Evolutionary conservation across 345 rosid genomes (phyloP), one percentile per base, ranked within the genome.

Genomic region (Clarkia xantiana): DNA sequence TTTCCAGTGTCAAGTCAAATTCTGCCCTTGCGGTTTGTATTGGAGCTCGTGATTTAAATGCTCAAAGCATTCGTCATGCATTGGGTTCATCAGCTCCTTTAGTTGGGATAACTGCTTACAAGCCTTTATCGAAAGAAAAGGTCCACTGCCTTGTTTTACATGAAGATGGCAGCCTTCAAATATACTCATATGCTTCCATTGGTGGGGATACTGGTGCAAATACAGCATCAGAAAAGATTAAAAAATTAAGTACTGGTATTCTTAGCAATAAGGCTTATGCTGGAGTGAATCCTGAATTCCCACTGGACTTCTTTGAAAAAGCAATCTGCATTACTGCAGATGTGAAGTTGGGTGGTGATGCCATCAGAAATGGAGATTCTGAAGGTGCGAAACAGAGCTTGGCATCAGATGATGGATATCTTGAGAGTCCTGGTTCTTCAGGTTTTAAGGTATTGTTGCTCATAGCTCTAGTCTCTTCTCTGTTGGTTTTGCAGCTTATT

Each of bases 161-260:
- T 72, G 98, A 91, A 62, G 98, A 91, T 69, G 96, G 98, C 57
- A 91, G 98, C 76, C 93, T 91, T 65, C 98, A 86, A 59, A 91
- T 91, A 73, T 86, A 86, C 70, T 75, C 82, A 45, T 76, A 81
- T 62, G 67, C 62, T 61, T 76, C 83, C 13, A 48, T 56, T 23
- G 96, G 82, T 66, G 60, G 60, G 62, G 94, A 86, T 76, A 54
- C 71, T 57, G 62, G 63, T 60, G 67, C 79, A 59, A 79, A 65
- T 83, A 77, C 71, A 53, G 65, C 81, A 34, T 78, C 81, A 46
- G 94, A 91, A 70, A 86, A 80, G 56, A 85, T 91, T 22, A 81
- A 86, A 63, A 86, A 78, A 55, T 67, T 91, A 69, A 87, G 96
- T 56, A 70, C 85, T 60, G 84, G 80, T 63, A 86, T 91, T 60